Evolutionary conservation across 108 stramenopile species (phyloP), one percentile per base, ranked within the genome.

Genomic region (Stephanodiscus minutulus): DNA sequence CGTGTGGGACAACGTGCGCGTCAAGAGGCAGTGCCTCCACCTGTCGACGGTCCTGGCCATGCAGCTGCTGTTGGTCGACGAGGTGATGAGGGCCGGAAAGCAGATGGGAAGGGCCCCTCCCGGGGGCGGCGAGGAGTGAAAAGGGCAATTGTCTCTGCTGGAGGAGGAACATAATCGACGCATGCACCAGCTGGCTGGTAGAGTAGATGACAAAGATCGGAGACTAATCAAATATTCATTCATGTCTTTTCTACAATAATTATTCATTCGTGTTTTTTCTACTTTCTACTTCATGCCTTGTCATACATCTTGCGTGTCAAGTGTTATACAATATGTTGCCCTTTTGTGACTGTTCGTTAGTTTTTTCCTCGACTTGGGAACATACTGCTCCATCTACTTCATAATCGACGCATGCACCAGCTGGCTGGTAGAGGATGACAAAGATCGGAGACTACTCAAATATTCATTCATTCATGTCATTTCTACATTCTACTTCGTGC

Each of bases 71-170:
- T 85, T 99, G 22, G 99, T 99, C 4, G 99, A 99, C 77, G 98
- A 98, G 76, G 98, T 99, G 35, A 97, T 99, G 96, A 86, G 96
- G 59, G 99, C 99, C 7, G 99, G 99, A 21, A 97, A 96, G 73
- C 91, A 95, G 83, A 97, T 97, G 97, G 98, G 98, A 10, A 93
- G 77, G 49, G 71, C 43, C 60, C 75, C 87, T 20, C 86, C 64
- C 36, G 87, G 74, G 10, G 77, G 62, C 11, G 83, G 22, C 80
- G 68, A 43, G 22, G 52, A 53, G 52, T 53, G 52, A 53, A 25
- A 44, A 44, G 15, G 2, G 13, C 13, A 3, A 15, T 15, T 44
- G 43, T 11, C 3, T 44, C 43, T 3, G 13, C 11, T 13, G 15
- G 43, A 44, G 43, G 15, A 12, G 11, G 43, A 15, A 13, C 0